Evolutionary conservation across 2,329 filamentous ascomycete genomes (phyloP).

Genomic region (Cryphonectria parasitica): DNA sequence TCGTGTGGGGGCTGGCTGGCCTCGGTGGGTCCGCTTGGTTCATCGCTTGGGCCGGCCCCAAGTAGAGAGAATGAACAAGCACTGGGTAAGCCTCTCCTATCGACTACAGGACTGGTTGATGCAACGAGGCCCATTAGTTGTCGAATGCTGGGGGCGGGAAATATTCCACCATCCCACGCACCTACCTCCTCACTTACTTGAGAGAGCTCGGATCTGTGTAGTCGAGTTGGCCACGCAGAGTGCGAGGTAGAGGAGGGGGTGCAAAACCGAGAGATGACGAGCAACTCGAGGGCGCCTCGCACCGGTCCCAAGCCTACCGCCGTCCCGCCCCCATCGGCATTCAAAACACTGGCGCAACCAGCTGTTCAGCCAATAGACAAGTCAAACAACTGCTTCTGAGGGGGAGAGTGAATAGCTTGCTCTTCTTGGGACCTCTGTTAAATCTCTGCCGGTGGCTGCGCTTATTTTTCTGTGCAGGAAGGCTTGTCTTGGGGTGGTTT

Average conservation of each 20-base stretch:
- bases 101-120: not conserved
- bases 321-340: slow-evolving; percentile 21
- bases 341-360: slow-evolving; percentile 24
- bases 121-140: not conserved
- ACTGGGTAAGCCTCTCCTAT: not conserved
- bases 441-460: not conserved
- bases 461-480: not conserved
- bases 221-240: not conserved
- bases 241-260: not conserved
- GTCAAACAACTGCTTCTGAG: not conserved
- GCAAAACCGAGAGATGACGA: not conserved
- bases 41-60: not conserved
- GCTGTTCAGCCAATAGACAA: slow-evolving; percentile 17
- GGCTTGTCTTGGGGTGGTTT: not conserved
- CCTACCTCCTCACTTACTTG: not conserved
- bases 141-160: not conserved
- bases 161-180: not conserved
- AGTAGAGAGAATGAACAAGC: not conserved
- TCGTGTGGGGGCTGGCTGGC: not conserved
- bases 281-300: slow-evolving; percentile 15
- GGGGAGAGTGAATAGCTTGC: not conserved
- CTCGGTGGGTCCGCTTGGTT: not conserved
- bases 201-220: not conserved
- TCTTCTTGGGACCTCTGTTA: not conserved
- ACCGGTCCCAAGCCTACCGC: not conserved